Base-by-base conservation (phyloP, 2,329 filamentous ascomycete species). In the Aaosphaeria pasadenensis region DNA sequence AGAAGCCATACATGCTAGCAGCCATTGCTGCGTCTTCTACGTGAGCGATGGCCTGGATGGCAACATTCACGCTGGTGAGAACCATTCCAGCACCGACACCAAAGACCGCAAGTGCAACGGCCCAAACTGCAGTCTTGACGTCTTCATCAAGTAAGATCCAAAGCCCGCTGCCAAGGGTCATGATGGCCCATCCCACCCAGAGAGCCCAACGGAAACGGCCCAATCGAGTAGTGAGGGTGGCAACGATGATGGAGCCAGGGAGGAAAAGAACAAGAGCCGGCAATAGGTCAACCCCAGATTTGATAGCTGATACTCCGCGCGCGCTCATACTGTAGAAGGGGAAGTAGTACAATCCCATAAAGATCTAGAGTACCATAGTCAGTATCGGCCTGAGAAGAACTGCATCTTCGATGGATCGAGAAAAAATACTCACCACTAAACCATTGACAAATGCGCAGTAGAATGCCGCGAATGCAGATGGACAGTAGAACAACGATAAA, bases 21-120 rank as follows among this genome's bases (percentile, higher is more conserved):
- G 74, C 69, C 33, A 66, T 60, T 1, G 60, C 63, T 28, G 53
- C 54, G 39, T 73, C 61, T 38, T 67, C 61, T 0, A 57, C 48
- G 39, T 56, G 56, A 4, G 67, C 62, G 33, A 71, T 61, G 11
- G 67, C 71, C 44, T 75, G 73, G 1, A 70, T 63, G 13, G 58
- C 68, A 28, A 72, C 67, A 40, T 74, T 74, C 45, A 74, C 62
- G 35, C 54, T 54, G 1, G 68, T 70, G 17, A 76, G 53, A 1
- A 76, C 60, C 30, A 76, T 62, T 1, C 74, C 75, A 39, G 70
- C 69, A 1, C 74, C 73, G 5, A 76, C 50, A 5, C 75, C 75
- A 1, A 71, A 58, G 2, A 71, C 49, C 6, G 71, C 58, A 11
- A 76, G 57, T 28, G 69, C 56, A 7, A 71, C 57, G 0, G 70